These are phyloP conservation scores for Colletotrichum australisinense DNA, from an alignment of 2,329 filamentous ascomycete genomes.

Conservation along the genomic window DNA sequence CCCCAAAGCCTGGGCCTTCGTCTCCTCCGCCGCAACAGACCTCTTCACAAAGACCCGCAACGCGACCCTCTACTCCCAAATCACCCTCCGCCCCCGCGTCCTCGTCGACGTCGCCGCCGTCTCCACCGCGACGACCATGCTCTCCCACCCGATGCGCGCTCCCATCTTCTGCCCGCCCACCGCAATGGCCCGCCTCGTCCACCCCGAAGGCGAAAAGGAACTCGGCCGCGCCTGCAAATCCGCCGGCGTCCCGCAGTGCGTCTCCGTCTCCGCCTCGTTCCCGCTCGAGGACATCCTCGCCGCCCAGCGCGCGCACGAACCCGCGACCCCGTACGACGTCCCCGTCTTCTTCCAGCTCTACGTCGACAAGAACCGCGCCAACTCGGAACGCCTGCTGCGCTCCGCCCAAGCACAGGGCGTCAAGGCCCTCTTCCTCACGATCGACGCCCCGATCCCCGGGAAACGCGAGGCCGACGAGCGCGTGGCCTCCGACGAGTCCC, in stretches of 20 bases:
- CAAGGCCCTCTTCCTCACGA: constrained; percentile 67
- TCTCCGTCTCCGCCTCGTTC: constrained; percentile 72
- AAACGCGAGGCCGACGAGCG: constrained; percentile 64
- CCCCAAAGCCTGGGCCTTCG: constrained; percentile 77
- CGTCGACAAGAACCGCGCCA: constrained; percentile 65
- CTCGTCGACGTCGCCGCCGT: constrained; percentile 66
- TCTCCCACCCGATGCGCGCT: constrained; percentile 62
- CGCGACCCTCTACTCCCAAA: constrained; percentile 62
- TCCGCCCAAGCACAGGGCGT: constrained; percentile 58
- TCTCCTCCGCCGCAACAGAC: constrained; percentile 74
- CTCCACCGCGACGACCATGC: constrained; percentile 62
- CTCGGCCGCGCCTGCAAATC: constrained; percentile 35
- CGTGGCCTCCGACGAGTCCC: constrained; percentile 58
- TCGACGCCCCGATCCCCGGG: constrained; percentile 67
- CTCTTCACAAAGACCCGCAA: constrained; percentile 68
- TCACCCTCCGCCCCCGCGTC: constrained; percentile 69
- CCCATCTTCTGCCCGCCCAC: constrained; percentile 75
- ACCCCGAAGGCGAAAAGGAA: constrained; percentile 68
- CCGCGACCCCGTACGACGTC: constrained; percentile 39
- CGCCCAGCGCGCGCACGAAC: constrained; percentile 13
- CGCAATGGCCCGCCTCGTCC: constrained; percentile 72
- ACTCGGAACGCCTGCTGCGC: constrained; percentile 61
- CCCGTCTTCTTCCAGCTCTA: constrained; percentile 71
- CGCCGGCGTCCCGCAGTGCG: constrained; percentile 66
- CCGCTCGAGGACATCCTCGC: constrained; percentile 62